A percentile compares a stretch with the other conserved stretches of the same genome.
These are phyloP conservation scores for Mucor plumbeus DNA, from an alignment of 371 early-diverging fungal genomes.

Conservation along the genomic window DNA sequence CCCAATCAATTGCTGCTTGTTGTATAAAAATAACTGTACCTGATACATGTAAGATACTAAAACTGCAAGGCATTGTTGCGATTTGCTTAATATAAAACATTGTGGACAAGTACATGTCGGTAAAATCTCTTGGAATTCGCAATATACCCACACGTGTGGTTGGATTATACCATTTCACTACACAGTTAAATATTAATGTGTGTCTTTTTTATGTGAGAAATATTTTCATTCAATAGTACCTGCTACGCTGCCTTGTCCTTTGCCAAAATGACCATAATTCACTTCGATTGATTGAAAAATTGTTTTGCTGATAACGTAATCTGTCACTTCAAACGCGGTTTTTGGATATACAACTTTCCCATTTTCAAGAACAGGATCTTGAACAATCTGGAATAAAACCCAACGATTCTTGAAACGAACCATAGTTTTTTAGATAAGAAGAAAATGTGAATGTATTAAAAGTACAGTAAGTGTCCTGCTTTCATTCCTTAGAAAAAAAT, in stretches of 20 bases:
- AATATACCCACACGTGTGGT: slow-evolving; percentile 46
- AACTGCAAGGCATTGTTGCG: slow-evolving; percentile 32
- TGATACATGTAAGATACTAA: slow-evolving; percentile 41
- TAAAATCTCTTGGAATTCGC: slow-evolving; percentile 43
- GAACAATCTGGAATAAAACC: slow-evolving; percentile 49
- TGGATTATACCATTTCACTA: slow-evolving; percentile 54
- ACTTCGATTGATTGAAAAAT: slow-evolving; percentile 34
- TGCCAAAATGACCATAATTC: slow-evolving; percentile 48
- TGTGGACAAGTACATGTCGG: slow-evolving; percentile 39
- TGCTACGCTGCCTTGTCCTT: slow-evolving; percentile 34
- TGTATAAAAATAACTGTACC: slow-evolving; percentile 48
- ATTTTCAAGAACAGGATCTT: slow-evolving; percentile 42
- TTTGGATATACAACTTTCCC: slow-evolving; percentile 33
- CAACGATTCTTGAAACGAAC: slow-evolving; percentile 55
- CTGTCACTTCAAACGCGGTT: slow-evolving; percentile 27
- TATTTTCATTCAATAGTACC: slow-evolving; percentile 15
- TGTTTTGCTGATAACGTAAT: slow-evolving; percentile 23
- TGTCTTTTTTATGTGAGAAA: not conserved
- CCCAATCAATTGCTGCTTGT: slow-evolving; percentile 41
- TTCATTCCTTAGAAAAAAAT: too few relatives aligned
- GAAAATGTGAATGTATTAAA: not conserved
- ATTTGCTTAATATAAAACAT: slow-evolving; percentile 50
- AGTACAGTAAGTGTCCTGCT: too few relatives aligned
- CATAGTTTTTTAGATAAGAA: slow-evolving; percentile 24
- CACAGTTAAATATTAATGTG: not conserved